Conservation (phyloP, 1,284 basidiomycete species). For the Termitomyces sp. region DNA sequence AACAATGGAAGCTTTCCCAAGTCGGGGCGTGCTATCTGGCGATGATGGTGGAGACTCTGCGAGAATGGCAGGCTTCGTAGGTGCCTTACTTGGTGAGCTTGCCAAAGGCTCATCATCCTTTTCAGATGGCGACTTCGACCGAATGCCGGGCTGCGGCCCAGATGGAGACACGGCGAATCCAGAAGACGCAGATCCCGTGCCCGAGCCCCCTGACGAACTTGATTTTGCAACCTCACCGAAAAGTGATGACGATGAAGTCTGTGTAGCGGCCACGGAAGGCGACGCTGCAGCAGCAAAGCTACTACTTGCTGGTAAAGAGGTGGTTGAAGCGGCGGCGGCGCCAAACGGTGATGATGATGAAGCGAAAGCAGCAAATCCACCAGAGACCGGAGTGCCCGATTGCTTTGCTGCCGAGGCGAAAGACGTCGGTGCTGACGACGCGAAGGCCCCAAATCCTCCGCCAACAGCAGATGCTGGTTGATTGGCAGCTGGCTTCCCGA, state of each 20-base stretch:
- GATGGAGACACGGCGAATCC: constrained; percentile 5
- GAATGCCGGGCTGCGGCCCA: constrained; percentile 4
- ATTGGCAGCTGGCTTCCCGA: constrained; percentile 20
- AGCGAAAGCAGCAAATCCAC: constrained; percentile 19
- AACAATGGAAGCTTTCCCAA: constrained; percentile 7
- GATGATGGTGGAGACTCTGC: constrained; percentile 16
- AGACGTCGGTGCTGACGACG: constrained; percentile 10
- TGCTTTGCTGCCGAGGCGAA: constrained; percentile 16
- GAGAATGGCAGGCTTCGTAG: constrained; percentile 12
- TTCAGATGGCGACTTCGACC: constrained; percentile 7
- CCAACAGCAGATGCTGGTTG: constrained; percentile 14
- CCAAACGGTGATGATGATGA: constrained; percentile 13
- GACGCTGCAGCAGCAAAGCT: constrained; percentile 16
- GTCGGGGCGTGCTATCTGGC: constrained; percentile 16
- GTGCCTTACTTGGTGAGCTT: constrained; percentile 5
- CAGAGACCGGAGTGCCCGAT: constrained; percentile 3
- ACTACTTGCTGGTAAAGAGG: constrained; percentile 6
- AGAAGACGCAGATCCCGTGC: constrained; percentile 5
- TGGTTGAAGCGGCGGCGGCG: constrained; percentile 1
- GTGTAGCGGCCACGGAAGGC: background rate
- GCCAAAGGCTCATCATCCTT: constrained; percentile 1
- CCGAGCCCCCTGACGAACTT: background rate
- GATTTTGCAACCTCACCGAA: too few relatives aligned
- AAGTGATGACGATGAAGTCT: background rate
- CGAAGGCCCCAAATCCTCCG: constrained; percentile 27